Percentiles rank a stretch among this genome's conserved stretches.
Conservation (phyloP, 495 filamentous ascomycete genomes). For the Neurospora cerealis region DNA sequence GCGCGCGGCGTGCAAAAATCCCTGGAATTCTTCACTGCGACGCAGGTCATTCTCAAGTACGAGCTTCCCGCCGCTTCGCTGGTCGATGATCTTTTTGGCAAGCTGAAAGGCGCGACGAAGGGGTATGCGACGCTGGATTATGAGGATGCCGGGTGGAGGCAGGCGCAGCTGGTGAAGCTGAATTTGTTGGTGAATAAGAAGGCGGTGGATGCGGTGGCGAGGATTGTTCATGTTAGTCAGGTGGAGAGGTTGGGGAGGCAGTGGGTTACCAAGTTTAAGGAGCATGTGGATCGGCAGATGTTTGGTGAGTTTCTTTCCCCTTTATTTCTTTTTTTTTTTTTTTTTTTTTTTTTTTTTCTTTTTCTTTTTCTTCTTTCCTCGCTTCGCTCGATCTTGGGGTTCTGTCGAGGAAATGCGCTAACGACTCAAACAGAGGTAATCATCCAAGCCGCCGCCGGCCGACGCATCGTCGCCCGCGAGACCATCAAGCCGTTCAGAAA, state of each 20-base stretch:
- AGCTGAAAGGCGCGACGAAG: conserved; percentile 78
- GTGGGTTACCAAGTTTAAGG: conserved; percentile 96
- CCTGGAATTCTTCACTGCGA: conserved; percentile 84
- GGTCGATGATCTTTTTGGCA: conserved; percentile 96
- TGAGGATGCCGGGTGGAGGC: conserved; percentile 83
- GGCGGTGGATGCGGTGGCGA: conserved; percentile 88
- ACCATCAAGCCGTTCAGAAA: conserved; percentile 96
- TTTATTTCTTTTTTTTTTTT: not conserved
- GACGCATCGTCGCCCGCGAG: conserved; percentile 77
- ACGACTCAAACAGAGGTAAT: conserved; percentile 52
- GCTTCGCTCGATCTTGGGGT: not conserved
- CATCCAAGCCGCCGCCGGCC: conserved; percentile 85
- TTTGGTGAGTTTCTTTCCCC: conserved; percentile 37
- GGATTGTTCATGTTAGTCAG: conserved; percentile 76
- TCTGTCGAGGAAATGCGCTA: not conserved
- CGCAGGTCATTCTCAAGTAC: conserved; percentile 93
- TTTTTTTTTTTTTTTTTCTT: not conserved
- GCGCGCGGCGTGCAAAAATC: conserved; percentile 80
- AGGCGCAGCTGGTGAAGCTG: conserved; percentile 74
- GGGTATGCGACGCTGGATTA: conserved; percentile 79
- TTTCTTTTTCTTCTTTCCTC: not conserved
- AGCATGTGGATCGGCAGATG: conserved; percentile 91
- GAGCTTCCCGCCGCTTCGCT: conserved; percentile 76
- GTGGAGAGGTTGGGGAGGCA: conserved; percentile 61
- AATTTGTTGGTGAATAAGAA: conserved; percentile 87